Percentiles rank a stretch among this genome's conserved stretches.
Evolutionary conservation across 768 basidiomycete genomes (phyloP).

Genomic region (Filobasidium wieringae): DNA sequence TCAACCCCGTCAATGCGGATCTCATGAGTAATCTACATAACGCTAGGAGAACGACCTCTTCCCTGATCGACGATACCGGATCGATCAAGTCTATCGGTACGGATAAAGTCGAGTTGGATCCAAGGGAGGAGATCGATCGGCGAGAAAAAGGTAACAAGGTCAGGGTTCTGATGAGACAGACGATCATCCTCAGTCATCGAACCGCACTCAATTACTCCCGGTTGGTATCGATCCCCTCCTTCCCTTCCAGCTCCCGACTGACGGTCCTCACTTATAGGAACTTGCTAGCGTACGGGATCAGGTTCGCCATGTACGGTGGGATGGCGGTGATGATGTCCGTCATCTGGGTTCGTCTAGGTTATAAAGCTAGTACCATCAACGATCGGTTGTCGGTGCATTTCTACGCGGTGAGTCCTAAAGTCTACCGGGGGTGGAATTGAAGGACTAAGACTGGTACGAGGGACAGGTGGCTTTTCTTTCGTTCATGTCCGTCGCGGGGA

Average conservation of each 20-base stretch:
- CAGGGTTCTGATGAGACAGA: conserved; percentile 13
- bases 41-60: background rate
- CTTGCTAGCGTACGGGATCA: conserved; percentile 50
- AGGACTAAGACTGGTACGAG: background rate
- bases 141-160: background rate
- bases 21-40: too few relatives aligned
- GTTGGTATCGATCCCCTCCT: background rate
- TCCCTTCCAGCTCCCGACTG: background rate
- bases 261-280: conserved; percentile 31
- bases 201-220: conserved; percentile 46
- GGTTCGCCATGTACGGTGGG: conserved; percentile 48
- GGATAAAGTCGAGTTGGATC: background rate
- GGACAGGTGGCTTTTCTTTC: conserved; percentile 10
- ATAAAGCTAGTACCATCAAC: conserved; percentile 26
- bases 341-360: conserved; percentile 44
- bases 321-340: conserved; percentile 42
- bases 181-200: conserved; percentile 45
- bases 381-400: conserved; percentile 44
- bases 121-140: background rate
- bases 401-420: conserved; percentile 49
- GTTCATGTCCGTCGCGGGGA: conserved; percentile 51
- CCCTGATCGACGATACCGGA: background rate
- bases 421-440: background rate
- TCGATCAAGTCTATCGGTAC: background rate
- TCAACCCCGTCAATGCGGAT: too few relatives aligned